phyloP scores from a whole-genome alignment of 345 rosid species.

The Populus simonii region DNA sequence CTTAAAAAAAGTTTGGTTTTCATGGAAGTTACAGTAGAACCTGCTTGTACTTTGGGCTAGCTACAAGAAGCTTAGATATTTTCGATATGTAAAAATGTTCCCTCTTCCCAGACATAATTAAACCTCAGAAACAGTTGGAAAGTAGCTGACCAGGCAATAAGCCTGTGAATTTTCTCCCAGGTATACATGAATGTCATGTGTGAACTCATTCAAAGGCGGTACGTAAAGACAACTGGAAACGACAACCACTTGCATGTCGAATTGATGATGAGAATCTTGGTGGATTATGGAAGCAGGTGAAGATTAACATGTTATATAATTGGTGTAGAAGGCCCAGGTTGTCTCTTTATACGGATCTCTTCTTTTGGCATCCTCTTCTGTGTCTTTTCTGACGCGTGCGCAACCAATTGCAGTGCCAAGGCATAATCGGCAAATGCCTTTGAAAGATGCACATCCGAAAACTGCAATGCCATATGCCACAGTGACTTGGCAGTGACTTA shows the following conservation, averaged over 20 bases:
- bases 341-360: slow-evolving; percentile 54
- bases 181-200: background rate
- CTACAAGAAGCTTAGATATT: background rate
- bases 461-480: background rate
- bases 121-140: background rate
- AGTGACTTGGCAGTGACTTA: background rate
- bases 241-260: slow-evolving; percentile 34
- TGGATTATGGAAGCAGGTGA: slow-evolving; percentile 30
- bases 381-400: slow-evolving; percentile 30
- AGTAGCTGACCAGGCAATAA: too few relatives aligned
- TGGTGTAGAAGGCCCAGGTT: slow-evolving; percentile 36
- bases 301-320: background rate
- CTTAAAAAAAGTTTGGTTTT: too few relatives aligned
- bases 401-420: background rate
- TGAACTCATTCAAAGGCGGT: background rate
- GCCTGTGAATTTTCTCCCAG: background rate
- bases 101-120: slow-evolving; percentile 10
- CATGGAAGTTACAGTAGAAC: too few relatives aligned
- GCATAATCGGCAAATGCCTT: slow-evolving; percentile 17
- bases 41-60: too few relatives aligned
- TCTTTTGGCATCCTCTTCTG: slow-evolving; percentile 30
- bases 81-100: background rate
- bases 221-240: slow-evolving; percentile 17
- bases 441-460: background rate
- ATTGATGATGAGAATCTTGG: slow-evolving; percentile 14